These are phyloP conservation scores for Isabelozyma gotoi DNA, from an alignment of 805 yeast species.

Conservation along the genomic window DNA sequence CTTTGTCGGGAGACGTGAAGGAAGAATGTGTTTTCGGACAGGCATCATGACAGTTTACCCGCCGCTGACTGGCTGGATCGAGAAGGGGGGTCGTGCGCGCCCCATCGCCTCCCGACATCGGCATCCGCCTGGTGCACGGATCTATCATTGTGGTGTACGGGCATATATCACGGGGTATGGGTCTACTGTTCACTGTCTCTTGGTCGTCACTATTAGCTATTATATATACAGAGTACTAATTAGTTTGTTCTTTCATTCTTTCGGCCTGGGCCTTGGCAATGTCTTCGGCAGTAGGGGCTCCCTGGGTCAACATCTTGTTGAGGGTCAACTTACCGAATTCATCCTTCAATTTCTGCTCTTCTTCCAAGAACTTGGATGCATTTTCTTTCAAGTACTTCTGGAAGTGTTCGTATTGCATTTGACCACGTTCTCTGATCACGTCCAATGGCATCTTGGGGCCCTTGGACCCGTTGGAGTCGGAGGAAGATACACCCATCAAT, in stretches of 20 bases:
- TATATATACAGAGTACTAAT: too few relatives aligned
- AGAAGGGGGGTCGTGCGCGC: too few relatives aligned
- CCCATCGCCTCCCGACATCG: not conserved
- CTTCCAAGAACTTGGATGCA: constrained; percentile 70
- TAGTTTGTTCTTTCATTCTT: constrained; percentile 9
- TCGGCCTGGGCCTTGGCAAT: constrained; percentile 43
- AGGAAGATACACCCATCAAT: constrained; percentile 61
- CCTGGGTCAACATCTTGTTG: constrained; percentile 83
- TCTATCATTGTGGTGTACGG: not conserved
- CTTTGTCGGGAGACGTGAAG: too few relatives aligned
- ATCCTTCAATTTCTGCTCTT: constrained; percentile 83
- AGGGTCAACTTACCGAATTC: constrained; percentile 79
- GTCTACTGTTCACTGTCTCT: too few relatives aligned
- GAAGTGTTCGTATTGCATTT: constrained; percentile 81
- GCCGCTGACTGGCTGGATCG: not conserved
- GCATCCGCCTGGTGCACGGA: not conserved
- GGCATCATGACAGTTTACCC: not conserved
- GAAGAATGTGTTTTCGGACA: too few relatives aligned
- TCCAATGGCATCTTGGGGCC: constrained; percentile 82
- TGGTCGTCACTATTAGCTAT: too few relatives aligned
- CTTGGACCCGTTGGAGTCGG: constrained; percentile 34
- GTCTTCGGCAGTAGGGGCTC: constrained; percentile 74
- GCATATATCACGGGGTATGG: too few relatives aligned
- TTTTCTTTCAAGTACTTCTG: constrained; percentile 58
- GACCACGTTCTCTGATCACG: constrained; percentile 87